phyloP scores from a whole-genome alignment of 2,329 filamentous ascomycete species.

The Pseudomassariella vexata region DNA sequence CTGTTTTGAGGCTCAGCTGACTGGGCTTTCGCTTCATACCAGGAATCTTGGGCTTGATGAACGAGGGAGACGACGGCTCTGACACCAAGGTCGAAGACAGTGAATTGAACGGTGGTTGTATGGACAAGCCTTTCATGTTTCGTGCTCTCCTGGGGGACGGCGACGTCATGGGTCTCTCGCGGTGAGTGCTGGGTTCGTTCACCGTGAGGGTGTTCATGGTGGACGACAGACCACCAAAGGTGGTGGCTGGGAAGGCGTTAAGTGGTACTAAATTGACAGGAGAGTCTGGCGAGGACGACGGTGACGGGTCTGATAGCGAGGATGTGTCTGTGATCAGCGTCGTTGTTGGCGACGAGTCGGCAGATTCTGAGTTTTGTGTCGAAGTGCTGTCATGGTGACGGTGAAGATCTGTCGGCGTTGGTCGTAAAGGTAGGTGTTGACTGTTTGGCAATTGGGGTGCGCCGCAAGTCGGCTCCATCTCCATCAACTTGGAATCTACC shows the following conservation, averaged over 20 bases:
- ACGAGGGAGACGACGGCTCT: conserved; percentile 67
- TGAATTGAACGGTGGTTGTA: conserved; percentile 56
- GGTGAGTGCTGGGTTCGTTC: conserved; percentile 30
- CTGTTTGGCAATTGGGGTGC: conserved; percentile 23
- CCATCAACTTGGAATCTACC: conserved; percentile 47
- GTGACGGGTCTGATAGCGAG: conserved; percentile 82
- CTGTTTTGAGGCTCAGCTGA: conserved; percentile 70
- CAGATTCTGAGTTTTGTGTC: conserved; percentile 73
- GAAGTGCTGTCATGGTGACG: conserved; percentile 74
- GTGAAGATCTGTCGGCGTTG: conserved; percentile 48
- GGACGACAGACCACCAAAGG: conserved; percentile 41
- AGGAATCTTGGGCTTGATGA: conserved; percentile 74
- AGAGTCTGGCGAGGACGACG: conserved; percentile 88
- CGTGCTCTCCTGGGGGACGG: conserved; percentile 67
- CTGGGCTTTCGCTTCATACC: conserved; percentile 69
- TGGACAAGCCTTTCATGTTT: conserved; percentile 79
- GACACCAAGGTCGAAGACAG: conserved; percentile 47
- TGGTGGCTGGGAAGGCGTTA: conserved; percentile 60
- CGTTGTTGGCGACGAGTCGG: conserved; percentile 91
- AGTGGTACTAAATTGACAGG: conserved; percentile 69
- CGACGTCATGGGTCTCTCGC: conserved; percentile 58
- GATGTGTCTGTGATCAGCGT: conserved; percentile 90
- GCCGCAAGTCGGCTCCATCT: conserved; percentile 32
- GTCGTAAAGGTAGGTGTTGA: conserved; percentile 32
- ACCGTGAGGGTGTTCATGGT: conserved; percentile 42